A percentile compares a stretch with the other conserved stretches of the same genome.
These are phyloP conservation scores for Aspergillus ibericus DNA, from an alignment of 2,329 filamentous ascomycete species.

Conservation along the genomic window DNA sequence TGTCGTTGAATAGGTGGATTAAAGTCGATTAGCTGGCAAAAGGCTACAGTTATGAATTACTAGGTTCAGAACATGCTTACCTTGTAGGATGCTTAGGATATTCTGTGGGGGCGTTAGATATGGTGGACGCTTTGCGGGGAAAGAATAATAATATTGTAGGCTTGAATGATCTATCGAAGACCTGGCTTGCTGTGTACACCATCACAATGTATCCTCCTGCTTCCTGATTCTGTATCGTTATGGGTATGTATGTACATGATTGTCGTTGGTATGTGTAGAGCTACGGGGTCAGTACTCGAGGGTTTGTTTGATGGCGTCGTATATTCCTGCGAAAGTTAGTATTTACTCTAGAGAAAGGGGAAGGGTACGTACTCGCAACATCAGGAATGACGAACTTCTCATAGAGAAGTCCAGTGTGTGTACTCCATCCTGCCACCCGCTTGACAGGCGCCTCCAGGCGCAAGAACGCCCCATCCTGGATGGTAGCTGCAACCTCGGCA, in stretches of 20 bases:
- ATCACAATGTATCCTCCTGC: neutral
- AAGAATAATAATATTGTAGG: neutral
- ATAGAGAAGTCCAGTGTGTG: slow-evolving; percentile 75
- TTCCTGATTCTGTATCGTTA: neutral
- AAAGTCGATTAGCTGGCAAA: too few species aligned
- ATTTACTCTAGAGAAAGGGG: slow-evolving; percentile 2
- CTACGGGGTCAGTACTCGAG: slow-evolving; percentile 58
- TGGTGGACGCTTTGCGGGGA: too few species aligned
- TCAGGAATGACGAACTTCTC: slow-evolving; percentile 83
- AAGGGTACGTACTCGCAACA: slow-evolving; percentile 70
- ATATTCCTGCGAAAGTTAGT: slow-evolving; percentile 57
- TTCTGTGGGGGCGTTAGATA: too few species aligned
- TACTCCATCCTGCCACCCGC: slow-evolving; percentile 86
- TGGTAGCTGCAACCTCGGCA: slow-evolving; percentile 82
- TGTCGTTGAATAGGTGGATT: too few species aligned
- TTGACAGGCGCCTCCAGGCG: slow-evolving; percentile 81
- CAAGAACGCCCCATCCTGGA: slow-evolving; percentile 84
- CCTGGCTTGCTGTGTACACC: too few species aligned
- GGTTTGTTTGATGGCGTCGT: slow-evolving; percentile 67
- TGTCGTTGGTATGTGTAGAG: neutral
- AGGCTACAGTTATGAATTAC: too few species aligned
- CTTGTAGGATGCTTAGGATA: too few species aligned
- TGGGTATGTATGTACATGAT: neutral
- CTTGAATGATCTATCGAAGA: neutral
- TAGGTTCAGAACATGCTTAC: too few species aligned